phyloP scores from a whole-genome alignment of 352 stramenopile genomes.

The Elongisporangium prolatum region DNA sequence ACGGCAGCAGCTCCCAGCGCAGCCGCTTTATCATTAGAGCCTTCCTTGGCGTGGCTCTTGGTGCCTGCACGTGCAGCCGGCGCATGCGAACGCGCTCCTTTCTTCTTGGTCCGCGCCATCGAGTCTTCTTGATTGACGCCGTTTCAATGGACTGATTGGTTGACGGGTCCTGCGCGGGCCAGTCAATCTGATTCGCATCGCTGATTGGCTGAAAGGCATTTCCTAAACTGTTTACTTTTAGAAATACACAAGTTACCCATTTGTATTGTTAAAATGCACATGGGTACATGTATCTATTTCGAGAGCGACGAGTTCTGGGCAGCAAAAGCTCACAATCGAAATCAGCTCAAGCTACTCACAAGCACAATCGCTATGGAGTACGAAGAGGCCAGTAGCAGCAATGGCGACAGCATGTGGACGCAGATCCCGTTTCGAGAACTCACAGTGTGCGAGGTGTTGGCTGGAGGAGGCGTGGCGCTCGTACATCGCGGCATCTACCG shows the following conservation, averaged over 20 bases:
- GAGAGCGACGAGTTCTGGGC: neutral
- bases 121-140: neutral
- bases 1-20: conserved; percentile 48
- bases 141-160: neutral
- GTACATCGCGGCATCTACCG: conserved; percentile 82
- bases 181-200: neutral
- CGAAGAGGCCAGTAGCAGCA: neutral
- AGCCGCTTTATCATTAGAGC: neutral
- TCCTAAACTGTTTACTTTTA: neutral
- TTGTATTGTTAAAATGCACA: neutral
- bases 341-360: neutral
- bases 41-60: neutral
- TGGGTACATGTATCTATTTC: neutral
- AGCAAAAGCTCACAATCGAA: neutral
- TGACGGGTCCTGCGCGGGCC: neutral
- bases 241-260: neutral
- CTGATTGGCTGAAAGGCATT: neutral
- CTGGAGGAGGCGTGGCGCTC: conserved; percentile 87
- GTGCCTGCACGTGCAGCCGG: neutral
- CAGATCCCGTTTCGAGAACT: conserved; percentile 80
- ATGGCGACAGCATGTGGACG: conserved; percentile 33
- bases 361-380: neutral
- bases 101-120: neutral
- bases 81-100: neutral
- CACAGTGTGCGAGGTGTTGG: conserved; percentile 78